Conservation (phyloP, 352 stramenopile genomes). For the Globisporangium cederbergense region DNA sequence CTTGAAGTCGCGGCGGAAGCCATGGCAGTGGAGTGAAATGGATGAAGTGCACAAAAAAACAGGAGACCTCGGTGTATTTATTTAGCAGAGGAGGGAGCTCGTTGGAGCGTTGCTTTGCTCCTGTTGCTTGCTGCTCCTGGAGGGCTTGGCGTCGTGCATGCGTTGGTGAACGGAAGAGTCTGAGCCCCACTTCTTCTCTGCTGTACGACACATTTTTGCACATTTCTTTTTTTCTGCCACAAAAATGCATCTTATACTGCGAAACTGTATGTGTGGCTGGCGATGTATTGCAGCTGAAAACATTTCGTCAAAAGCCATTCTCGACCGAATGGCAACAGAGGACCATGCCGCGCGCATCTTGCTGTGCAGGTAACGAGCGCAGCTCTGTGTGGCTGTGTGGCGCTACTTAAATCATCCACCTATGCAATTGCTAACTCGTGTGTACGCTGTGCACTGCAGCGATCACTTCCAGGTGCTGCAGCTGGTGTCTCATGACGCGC, state of each 20-base stretch:
- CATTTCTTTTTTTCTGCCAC: background rate
- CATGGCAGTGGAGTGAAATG: background rate
- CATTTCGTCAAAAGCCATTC: background rate
- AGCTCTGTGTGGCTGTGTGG: background rate
- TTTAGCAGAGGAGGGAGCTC: background rate
- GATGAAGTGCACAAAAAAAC: background rate
- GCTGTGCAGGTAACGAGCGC: conserved; percentile 6
- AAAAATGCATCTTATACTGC: background rate
- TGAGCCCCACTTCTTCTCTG: no score
- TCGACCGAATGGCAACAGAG: background rate
- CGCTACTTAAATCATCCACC: background rate
- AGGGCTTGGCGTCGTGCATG: background rate
- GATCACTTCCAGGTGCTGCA: conserved; percentile 47
- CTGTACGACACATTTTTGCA: no score
- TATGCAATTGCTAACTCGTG: background rate
- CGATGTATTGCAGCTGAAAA: no score
- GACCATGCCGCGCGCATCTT: conserved; percentile 15
- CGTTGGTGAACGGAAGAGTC: no score
- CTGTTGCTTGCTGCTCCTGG: background rate
- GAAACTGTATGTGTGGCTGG: background rate
- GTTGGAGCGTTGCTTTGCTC: background rate
- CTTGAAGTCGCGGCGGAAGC: conserved; percentile 1
- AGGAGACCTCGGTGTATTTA: conserved; percentile 5
- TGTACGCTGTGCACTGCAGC: background rate
- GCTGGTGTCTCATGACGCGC: conserved; percentile 14